These are phyloP conservation scores for Triticum timopheevii DNA, from an alignment of 176 grass and related monocot genomes.

Conservation along the genomic window DNA sequence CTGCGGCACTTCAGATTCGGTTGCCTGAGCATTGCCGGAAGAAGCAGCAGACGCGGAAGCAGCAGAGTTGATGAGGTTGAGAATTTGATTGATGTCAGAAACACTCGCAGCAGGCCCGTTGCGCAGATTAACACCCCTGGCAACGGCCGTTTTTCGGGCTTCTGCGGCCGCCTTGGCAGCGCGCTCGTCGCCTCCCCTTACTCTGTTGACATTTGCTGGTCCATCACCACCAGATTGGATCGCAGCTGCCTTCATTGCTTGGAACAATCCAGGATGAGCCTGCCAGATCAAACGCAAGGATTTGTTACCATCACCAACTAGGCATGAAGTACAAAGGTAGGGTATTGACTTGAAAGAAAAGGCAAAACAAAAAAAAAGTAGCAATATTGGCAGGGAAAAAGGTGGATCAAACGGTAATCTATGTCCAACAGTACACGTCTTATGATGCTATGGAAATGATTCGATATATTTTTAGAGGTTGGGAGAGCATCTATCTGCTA, in stretches of 20 bases:
- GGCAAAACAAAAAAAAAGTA: background rate
- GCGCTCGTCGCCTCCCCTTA: constrained; percentile 76
- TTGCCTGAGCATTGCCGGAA: constrained; percentile 21
- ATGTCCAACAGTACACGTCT: background rate
- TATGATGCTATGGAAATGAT: background rate
- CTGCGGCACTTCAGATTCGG: constrained; percentile 3
- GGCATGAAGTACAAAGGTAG: background rate
- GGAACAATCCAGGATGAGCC: constrained; percentile 72
- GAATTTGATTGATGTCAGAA: constrained; percentile 51
- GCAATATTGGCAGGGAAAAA: background rate
- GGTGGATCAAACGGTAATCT: background rate
- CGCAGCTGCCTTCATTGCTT: constrained; percentile 80
- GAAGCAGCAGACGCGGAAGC: background rate
- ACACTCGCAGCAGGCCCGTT: constrained; percentile 37
- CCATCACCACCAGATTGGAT: constrained; percentile 50
- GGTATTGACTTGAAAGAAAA: background rate
- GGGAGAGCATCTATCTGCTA: background rate
- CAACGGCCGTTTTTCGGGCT: constrained; percentile 75
- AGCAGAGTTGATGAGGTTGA: constrained; percentile 66
- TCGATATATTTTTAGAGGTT: background rate
- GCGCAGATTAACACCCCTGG: constrained; percentile 69
- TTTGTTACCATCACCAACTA: background rate
- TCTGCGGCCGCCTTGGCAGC: constrained; percentile 73
- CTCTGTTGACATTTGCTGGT: constrained; percentile 43
- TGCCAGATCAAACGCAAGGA: constrained; percentile 32